Percentiles rank a stretch among this genome's conserved stretches.
Evolutionary conservation across 495 filamentous ascomycete genomes (phyloP).

Genomic region (Tetracladium setigerum): DNA sequence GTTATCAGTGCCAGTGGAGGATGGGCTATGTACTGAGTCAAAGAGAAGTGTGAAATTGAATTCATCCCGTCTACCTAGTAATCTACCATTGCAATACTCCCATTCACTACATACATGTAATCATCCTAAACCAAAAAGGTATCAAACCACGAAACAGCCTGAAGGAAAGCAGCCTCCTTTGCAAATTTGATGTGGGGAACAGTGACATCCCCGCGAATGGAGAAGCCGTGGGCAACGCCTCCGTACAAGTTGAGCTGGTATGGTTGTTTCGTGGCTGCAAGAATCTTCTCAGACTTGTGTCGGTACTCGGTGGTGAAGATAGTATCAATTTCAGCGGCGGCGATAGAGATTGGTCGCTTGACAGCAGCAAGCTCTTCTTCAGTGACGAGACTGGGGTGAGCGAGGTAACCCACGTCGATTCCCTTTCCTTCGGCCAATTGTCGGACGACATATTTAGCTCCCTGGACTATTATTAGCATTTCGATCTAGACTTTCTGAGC

Average conservation of each 20-base stretch:
- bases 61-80: not conserved
- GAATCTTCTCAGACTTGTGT: slow-evolving; percentile 43
- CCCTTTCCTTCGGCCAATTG: slow-evolving; percentile 24
- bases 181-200: slow-evolving; percentile 60
- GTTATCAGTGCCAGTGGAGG: slow-evolving; percentile 51
- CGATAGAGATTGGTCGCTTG: slow-evolving; percentile 63
- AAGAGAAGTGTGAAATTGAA: not conserved
- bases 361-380: slow-evolving; percentile 69
- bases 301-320: slow-evolving; percentile 76
- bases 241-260: slow-evolving; percentile 82
- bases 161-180: slow-evolving; percentile 79
- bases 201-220: slow-evolving; percentile 59
- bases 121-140: slow-evolving; percentile 27
- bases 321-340: slow-evolving; percentile 68
- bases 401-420: slow-evolving; percentile 56
- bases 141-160: slow-evolving; percentile 77
- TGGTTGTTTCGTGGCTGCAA: slow-evolving; percentile 51
- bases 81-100: not conserved
- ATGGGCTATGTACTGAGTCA: slow-evolving; percentile 12
- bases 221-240: slow-evolving; percentile 71
- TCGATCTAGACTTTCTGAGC: not conserved
- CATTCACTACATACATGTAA: not conserved
- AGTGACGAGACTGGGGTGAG: slow-evolving; percentile 71
- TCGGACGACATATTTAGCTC: slow-evolving; percentile 39
- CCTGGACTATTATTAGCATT: slow-evolving; percentile 21